Conservation (phyloP, 306 rosid species). For the Citrullus amarus region DNA sequence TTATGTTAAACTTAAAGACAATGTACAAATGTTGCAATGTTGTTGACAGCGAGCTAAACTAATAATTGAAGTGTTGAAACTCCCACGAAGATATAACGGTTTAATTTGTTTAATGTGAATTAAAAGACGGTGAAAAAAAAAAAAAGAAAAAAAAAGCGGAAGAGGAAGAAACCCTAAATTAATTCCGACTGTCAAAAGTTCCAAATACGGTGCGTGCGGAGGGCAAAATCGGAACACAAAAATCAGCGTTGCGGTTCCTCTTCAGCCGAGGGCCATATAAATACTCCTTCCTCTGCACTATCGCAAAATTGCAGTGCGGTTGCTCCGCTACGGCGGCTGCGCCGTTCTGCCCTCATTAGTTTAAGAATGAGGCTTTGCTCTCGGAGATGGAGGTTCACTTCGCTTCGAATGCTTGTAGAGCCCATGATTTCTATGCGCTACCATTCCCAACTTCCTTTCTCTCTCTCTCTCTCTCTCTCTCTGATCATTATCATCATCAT, state of each 20-base stretch:
- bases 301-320: not conserved
- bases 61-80: too few relatives aligned
- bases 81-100: too few relatives aligned
- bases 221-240: not conserved
- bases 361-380: conserved; percentile 36
- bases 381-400: conserved; percentile 10
- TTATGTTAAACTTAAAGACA: too few relatives aligned
- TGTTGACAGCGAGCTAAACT: too few relatives aligned
- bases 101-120: too few relatives aligned
- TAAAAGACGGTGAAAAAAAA: too few relatives aligned
- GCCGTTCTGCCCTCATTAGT: conserved; percentile 10
- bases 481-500: not conserved
- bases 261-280: not conserved
- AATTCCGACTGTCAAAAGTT: not conserved
- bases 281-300: not conserved
- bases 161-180: not conserved
- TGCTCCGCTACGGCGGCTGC: not conserved
- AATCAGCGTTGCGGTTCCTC: not conserved
- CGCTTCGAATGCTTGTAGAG: conserved; percentile 23
- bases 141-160: too few relatives aligned
- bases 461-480: not conserved
- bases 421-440: conserved; percentile 17
- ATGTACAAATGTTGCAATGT: too few relatives aligned
- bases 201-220: not conserved
- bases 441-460: not conserved